Percentiles rank a stretch among this genome's conserved stretches.
Conservation (phyloP, 1,139 yeast genomes). For the Lodderomyces orthopsilosis region DNA sequence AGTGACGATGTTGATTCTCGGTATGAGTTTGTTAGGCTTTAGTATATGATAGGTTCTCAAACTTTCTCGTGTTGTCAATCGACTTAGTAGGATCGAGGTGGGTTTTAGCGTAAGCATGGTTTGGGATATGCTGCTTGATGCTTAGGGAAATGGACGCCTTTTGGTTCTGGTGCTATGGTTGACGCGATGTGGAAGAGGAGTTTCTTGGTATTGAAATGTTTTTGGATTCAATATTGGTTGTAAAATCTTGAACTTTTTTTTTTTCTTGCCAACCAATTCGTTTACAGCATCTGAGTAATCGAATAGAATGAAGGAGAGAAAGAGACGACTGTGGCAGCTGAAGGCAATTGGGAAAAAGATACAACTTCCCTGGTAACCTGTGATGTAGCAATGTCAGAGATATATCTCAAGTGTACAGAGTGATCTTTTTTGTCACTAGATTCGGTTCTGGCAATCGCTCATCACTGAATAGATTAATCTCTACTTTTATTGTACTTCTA, state of each 20-base stretch:
- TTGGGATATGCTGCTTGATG: background rate
- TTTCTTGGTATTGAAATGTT: no score
- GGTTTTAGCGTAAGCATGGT: conserved; percentile 1
- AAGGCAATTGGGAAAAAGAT: no score
- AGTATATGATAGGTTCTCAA: background rate
- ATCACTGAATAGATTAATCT: no score
- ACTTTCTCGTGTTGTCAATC: background rate
- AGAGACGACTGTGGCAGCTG: no score
- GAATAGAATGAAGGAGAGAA: background rate
- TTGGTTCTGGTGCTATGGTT: no score
- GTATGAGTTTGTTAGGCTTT: background rate
- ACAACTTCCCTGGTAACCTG: no score
- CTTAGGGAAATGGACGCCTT: no score
- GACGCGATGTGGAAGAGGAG: no score
- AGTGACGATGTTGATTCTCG: background rate
- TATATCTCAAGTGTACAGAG: no score
- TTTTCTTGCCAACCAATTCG: background rate
- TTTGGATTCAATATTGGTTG: background rate
- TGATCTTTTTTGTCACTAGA: no score
- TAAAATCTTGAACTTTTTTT: background rate
- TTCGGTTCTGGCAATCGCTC: background rate
- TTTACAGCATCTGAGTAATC: background rate
- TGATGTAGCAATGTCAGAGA: no score
- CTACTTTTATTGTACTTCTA: background rate
- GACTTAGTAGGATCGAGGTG: background rate